Evolutionary conservation across 495 filamentous ascomycete genomes (phyloP), one percentile per base, ranked within the genome.

Genomic region (Cenococcum geophilum): DNA sequence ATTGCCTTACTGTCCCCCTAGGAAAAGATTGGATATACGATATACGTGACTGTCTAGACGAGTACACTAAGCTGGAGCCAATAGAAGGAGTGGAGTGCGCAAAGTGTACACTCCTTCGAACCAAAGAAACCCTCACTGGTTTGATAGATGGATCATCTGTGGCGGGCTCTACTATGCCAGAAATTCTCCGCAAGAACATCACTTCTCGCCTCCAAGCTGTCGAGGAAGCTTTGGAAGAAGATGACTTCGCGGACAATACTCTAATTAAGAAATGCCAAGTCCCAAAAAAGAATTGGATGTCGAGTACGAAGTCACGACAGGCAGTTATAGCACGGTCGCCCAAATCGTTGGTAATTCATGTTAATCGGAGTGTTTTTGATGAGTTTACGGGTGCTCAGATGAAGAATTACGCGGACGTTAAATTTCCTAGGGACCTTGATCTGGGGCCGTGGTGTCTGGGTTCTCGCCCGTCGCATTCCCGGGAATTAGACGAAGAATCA

Each of bases 311-410:
- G 68, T 91, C 93, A 10, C 83, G 90, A 35, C 95, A 99, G 71
- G 83, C 86, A 6, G 89, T 90, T 21, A 82, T 99, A 60, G 89
- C 88, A 4, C 79, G 92, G 9, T 76, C 90, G 1, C 95, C 95
- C 1, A 80, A 82, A 54, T 87, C 85, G 51, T 77, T 99, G 11
- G 86, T 85, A 0, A 77, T 96, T 2, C 95, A 99, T 71, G 77
- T 97, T 66, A 97, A 97, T 68, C 83, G 95, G 8, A 97, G 91
- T 60, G 76, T 92, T 0, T 97, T 96, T 63, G 88, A 97, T 64
- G 89, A 96, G 62, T 72, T 72, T 36, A 95, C 86, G 0, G 89
- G 89, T 0, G 75, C 79, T 59, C 80, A 89, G 72, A 82, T 78
- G 65, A 99, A 99, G 74, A 97, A 97, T 61, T 80, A 83, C 59